These are phyloP conservation scores for Cyclanthera cordifolia DNA, from an alignment of 306 rosid species.

Conservation along the genomic window DNA sequence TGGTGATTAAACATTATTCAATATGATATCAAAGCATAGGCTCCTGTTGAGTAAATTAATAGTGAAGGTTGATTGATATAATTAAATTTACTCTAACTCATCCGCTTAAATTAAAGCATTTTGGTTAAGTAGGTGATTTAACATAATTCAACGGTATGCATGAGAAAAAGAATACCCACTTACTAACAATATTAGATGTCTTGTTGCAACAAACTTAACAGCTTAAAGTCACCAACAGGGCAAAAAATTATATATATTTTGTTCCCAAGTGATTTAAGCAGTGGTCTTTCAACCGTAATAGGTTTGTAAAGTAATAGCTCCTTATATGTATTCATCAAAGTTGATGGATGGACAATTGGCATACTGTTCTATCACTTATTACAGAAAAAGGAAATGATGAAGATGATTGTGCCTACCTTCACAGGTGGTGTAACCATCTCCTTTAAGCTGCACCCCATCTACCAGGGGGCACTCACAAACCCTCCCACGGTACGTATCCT, in stretches of 20 bases:
- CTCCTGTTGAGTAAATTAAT: too few relatives aligned
- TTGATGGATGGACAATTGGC: background rate
- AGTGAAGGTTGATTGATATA: too few relatives aligned
- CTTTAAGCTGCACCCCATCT: slow-evolving; percentile 95
- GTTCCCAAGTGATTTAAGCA: background rate
- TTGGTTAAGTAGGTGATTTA: too few relatives aligned
- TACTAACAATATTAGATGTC: background rate
- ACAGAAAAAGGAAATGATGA: background rate
- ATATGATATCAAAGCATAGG: too few relatives aligned
- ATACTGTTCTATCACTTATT: background rate
- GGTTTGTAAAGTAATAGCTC: background rate
- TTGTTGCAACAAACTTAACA: background rate
- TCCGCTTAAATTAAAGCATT: too few relatives aligned
- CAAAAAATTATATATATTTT: background rate
- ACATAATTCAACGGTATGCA: too few relatives aligned
- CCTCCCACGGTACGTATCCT: slow-evolving; percentile 98
- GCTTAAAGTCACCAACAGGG: background rate
- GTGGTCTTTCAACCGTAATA: background rate
- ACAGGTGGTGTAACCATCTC: slow-evolving; percentile 88
- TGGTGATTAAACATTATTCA: too few relatives aligned
- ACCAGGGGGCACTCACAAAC: slow-evolving; percentile 87
- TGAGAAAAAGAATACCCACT: background rate
- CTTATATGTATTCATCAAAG: background rate
- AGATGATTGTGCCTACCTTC: slow-evolving; percentile 40
- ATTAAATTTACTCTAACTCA: too few relatives aligned